Percentiles rank a stretch among this genome's conserved stretches.
Conservation (phyloP, 805 yeast species). For the Kockiozyma suomiensis region DNA sequence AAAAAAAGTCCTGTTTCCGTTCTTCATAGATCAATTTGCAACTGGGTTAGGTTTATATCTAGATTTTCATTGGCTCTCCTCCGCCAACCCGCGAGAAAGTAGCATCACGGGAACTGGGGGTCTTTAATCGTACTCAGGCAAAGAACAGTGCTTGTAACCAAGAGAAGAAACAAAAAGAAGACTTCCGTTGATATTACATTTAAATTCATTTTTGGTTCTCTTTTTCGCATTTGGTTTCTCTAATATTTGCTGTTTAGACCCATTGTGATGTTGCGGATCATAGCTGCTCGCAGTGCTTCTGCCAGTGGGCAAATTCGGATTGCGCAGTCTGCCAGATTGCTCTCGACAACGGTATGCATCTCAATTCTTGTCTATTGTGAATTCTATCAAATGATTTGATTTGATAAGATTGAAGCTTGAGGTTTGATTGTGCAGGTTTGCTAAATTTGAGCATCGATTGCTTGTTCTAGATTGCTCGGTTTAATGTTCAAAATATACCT, state of each 20-base stretch:
- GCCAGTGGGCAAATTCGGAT: constrained; percentile 10
- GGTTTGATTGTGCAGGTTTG: background rate
- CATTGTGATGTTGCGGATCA: constrained; percentile 27
- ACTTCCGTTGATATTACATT: too few species aligned
- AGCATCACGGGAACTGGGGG: constrained; percentile 2
- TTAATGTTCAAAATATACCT: constrained; percentile 24
- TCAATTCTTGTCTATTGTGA: too few species aligned
- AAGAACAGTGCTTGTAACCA: background rate
- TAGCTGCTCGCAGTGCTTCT: constrained; percentile 17
- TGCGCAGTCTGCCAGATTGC: constrained; percentile 2
- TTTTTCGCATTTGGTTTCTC: background rate
- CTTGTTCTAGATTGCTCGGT: constrained; percentile 11
- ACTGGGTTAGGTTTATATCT: constrained; percentile 1
- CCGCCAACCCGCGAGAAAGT: background rate
- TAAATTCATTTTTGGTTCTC: background rate
- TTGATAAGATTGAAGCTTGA: background rate
- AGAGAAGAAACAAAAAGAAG: background rate
- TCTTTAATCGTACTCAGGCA: background rate
- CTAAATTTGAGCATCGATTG: background rate
- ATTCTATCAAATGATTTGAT: background rate
- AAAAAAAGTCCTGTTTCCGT: too few species aligned
- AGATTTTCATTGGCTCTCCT: constrained; percentile 10
- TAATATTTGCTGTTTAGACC: too few species aligned
- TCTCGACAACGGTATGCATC: constrained; percentile 26
- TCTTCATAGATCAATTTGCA: too few species aligned